Percentiles rank a stretch among this genome's conserved stretches.
Evolutionary conservation across 345 rosid species (phyloP).

Genomic region (Kandelia obovata): DNA sequence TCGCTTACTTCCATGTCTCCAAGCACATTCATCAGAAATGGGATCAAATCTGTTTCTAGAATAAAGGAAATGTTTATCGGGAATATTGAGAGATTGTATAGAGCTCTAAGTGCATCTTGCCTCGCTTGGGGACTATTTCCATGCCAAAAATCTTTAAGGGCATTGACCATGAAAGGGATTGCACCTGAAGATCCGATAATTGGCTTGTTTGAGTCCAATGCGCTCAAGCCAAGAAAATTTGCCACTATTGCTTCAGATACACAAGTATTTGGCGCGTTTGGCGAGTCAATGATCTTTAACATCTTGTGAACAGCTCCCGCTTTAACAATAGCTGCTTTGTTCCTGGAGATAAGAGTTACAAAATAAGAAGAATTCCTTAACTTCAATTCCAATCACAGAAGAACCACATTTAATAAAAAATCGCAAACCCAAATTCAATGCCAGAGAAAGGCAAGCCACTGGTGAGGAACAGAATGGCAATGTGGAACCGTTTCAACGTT

Average conservation of each 20-base stretch:
- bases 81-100: conserved; percentile 77
- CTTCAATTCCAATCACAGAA: conserved; percentile 3
- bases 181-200: conserved; percentile 94
- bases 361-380: not conserved
- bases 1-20: conserved; percentile 95
- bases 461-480: not conserved
- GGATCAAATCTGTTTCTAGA: conserved; percentile 57
- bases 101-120: conserved; percentile 84
- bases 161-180: conserved; percentile 63
- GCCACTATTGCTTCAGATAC: conserved; percentile 86
- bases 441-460: not conserved
- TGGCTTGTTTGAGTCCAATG: conserved; percentile 80
- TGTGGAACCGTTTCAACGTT: conserved; percentile 6
- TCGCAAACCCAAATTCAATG: conserved; percentile 3
- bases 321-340: conserved; percentile 97
- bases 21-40: conserved; percentile 49
- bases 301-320: conserved; percentile 95
- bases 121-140: conserved; percentile 57
- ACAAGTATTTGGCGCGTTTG: conserved; percentile 37
- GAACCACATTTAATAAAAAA: not conserved
- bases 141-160: conserved; percentile 40
- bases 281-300: conserved; percentile 72
- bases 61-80: conserved; percentile 54
- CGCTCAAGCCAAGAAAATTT: conserved; percentile 89
- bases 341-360: conserved; percentile 48